Evolutionary conservation across 1,284 basidiomycete species (phyloP).

Genomic region (Heliocybe sulcata): DNA sequence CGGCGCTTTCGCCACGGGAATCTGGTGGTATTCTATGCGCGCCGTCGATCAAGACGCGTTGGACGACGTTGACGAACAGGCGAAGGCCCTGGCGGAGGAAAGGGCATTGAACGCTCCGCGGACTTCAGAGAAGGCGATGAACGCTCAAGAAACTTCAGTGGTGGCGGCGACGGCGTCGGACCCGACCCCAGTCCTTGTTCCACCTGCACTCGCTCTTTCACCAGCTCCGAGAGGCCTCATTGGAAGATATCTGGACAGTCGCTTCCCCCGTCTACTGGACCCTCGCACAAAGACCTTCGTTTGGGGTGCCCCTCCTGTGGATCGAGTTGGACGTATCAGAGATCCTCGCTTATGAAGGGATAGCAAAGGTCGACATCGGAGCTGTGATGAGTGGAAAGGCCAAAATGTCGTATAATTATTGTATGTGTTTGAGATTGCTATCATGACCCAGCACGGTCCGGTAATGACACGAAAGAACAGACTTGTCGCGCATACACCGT

Average conservation of each 20-base stretch:
- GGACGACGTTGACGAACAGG: constrained; percentile 77
- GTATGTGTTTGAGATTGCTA: neutral
- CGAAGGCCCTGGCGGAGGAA: constrained; percentile 39
- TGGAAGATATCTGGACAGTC: constrained; percentile 31
- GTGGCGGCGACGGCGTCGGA: constrained; percentile 5
- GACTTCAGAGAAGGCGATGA: too few species aligned
- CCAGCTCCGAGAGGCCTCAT: constrained; percentile 32
- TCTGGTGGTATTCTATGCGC: constrained; percentile 90
- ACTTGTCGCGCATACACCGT: neutral
- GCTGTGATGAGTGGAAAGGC: neutral
- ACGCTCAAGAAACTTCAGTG: too few species aligned
- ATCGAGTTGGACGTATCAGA: constrained; percentile 38
- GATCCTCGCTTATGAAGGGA: constrained; percentile 6
- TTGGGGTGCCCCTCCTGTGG: constrained; percentile 65
- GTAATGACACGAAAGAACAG: neutral
- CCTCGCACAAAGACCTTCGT: constrained; percentile 52
- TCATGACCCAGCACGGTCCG: neutral
- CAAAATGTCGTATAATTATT: neutral
- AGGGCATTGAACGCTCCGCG: constrained; percentile 16
- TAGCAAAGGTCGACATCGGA: neutral
- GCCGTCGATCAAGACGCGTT: constrained; percentile 94
- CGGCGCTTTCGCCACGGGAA: constrained; percentile 71
- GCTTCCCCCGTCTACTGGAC: constrained; percentile 47
- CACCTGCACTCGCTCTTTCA: constrained; percentile 7
- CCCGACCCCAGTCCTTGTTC: constrained; percentile 4